Evolutionary conservation across 805 yeast genomes (phyloP), one percentile per base, ranked within the genome.

Genomic region (Jamesozyma hellenica): DNA sequence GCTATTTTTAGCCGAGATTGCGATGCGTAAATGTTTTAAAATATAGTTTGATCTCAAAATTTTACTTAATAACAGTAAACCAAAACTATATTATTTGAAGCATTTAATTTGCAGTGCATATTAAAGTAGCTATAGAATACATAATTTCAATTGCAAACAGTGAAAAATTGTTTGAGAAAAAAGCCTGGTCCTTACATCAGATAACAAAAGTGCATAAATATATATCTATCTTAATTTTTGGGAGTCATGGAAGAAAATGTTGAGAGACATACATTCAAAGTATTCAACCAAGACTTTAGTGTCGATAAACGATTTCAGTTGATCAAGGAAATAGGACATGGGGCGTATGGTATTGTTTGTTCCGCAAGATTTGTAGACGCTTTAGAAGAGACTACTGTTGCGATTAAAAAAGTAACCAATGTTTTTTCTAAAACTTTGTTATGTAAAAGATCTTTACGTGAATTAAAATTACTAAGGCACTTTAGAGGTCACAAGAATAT

Each of bases 321-420:
- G 50, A 85, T 86, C 42, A 84, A 88, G 54, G 97, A 92, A 51
- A 72, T 92, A 30, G 98, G 98, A 4, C 96, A 92, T 52, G 98
- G 98, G 11, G 97, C 98, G 1, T 92, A 92, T 55, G 98, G 98
- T 32, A 80, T 90, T 4, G 98, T 92, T 5, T 90, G 96, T 55
- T 82, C 95, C 1, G 98, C 98, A 14, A 75, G 79, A 50, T 88
- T 87, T 59, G 71, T 76, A 4, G 83, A 77, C 40, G 68, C 75
- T 1, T 74, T 74, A 4, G 84, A 79, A 38, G 90, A 82, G 34
- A 46, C 49, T 21, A 74, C 79, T 11, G 96, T 92, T 25, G 98
- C 98, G 18, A 87, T 92, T 55, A 92, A 92, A 63, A 92, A 92
- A 58, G 90, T 92, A 51, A 90, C 97, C 37, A 92, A 88, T 64